These are phyloP conservation scores for Zoysia pacifica DNA, from an alignment of 176 grass and related monocot species.

Conservation along the genomic window DNA sequence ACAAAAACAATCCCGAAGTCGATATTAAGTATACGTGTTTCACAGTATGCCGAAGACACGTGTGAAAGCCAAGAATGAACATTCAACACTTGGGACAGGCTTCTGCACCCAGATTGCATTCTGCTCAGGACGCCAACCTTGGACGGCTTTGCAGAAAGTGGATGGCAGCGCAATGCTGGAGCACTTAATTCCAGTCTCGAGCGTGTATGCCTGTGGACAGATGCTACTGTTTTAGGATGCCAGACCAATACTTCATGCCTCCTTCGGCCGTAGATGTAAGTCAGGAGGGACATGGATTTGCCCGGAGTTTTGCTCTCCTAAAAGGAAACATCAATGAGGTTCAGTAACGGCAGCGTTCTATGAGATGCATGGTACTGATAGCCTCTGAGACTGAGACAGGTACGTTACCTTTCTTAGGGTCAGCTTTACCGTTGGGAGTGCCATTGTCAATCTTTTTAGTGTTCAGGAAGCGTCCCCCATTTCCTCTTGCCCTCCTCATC, in stretches of 20 bases:
- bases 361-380: neutral
- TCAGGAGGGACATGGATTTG: slow-evolving; percentile 31
- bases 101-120: slow-evolving; percentile 22
- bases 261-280: slow-evolving; percentile 45
- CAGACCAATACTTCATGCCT: slow-evolving; percentile 27
- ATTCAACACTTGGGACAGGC: slow-evolving; percentile 22
- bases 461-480: slow-evolving; percentile 78
- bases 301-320: slow-evolving; percentile 37
- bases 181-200: slow-evolving; percentile 1
- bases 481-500: slow-evolving; percentile 75
- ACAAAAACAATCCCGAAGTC: slow-evolving; percentile 10
- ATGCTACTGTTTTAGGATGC: slow-evolving; percentile 50
- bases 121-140: slow-evolving; percentile 20
- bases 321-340: neutral
- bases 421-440: slow-evolving; percentile 28
- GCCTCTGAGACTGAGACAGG: neutral
- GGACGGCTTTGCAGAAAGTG: neutral
- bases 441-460: slow-evolving; percentile 63
- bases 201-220: slow-evolving; percentile 36
- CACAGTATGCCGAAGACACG: neutral
- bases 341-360: slow-evolving; percentile 25
- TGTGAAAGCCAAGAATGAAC: slow-evolving; percentile 92
- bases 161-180: slow-evolving; percentile 21
- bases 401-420: slow-evolving; percentile 39
- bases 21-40: slow-evolving; percentile 28